A percentile compares a stretch with the other conserved stretches of the same genome.
Evolutionary conservation across 345 rosid genomes (phyloP).

Genomic region (Viola odorata): DNA sequence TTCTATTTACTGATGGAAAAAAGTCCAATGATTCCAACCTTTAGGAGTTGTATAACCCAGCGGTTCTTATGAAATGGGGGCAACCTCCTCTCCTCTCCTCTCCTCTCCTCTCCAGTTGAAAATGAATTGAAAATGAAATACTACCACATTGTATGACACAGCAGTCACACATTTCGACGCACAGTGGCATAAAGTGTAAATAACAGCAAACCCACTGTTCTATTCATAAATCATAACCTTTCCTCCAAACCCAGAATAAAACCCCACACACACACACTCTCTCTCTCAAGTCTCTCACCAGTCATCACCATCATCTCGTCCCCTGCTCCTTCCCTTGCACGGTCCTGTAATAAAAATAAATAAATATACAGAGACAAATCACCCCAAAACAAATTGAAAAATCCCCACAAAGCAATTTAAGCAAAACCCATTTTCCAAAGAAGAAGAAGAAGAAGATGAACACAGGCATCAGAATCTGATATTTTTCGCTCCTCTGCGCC

Average conservation of each 20-base stretch:
- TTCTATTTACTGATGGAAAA: too few relatives aligned
- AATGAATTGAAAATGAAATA: too few relatives aligned
- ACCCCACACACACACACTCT: conserved; percentile 21
- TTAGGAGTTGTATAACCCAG: too few relatives aligned
- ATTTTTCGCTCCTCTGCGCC: too few relatives aligned
- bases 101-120: too few relatives aligned
- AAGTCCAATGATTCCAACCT: too few relatives aligned
- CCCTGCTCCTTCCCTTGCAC: neutral
- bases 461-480: too few relatives aligned
- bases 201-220: neutral
- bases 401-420: neutral
- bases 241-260: conserved; percentile 19
- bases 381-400: too few relatives aligned
- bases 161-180: conserved; percentile 1
- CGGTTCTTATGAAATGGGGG: too few relatives aligned
- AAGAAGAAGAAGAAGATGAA: neutral
- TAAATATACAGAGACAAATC: too few relatives aligned
- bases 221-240: too few relatives aligned
- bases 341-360: neutral
- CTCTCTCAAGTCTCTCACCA: conserved; percentile 16
- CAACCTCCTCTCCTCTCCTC: too few relatives aligned
- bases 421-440: neutral
- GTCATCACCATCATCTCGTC: neutral
- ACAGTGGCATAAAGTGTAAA: conserved; percentile 14
- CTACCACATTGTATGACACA: neutral